These are phyloP conservation scores for Hypoxylon sp. DNA, from an alignment of 2,329 filamentous ascomycete genomes.

Conservation along the genomic window DNA sequence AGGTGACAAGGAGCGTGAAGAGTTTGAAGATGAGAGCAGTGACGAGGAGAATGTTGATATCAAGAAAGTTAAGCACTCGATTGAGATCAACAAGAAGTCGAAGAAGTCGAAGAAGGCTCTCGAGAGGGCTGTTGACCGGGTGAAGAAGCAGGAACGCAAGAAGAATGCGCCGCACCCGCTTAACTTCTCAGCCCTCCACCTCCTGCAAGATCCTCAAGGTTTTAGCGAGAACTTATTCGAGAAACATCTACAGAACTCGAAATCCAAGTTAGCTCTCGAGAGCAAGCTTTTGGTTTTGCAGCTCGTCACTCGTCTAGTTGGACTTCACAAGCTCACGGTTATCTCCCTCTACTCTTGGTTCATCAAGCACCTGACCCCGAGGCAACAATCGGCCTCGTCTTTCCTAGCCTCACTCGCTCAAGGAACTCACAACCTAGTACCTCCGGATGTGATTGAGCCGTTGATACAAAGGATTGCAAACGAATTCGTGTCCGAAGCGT, in stretches of 20 bases:
- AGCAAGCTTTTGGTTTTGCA: slow-evolving; percentile 92
- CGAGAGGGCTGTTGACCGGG: slow-evolving; percentile 82
- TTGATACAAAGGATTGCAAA: slow-evolving; percentile 96
- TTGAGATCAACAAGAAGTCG: slow-evolving; percentile 95
- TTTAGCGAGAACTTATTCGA: slow-evolving; percentile 92
- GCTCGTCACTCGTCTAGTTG: slow-evolving; percentile 89
- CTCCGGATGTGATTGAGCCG: slow-evolving; percentile 91
- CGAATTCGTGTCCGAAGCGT: slow-evolving; percentile 96
- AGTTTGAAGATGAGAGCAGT: slow-evolving; percentile 88
- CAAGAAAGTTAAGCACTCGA: slow-evolving; percentile 83
- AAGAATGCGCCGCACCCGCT: slow-evolving; percentile 88
- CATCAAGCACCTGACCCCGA: slow-evolving; percentile 89
- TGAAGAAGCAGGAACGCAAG: slow-evolving; percentile 87
- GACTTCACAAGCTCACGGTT: slow-evolving; percentile 91
- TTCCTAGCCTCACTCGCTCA: slow-evolving; percentile 94
- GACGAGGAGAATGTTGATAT: slow-evolving; percentile 86
- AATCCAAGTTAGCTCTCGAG: slow-evolving; percentile 86
- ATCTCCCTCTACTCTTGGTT: slow-evolving; percentile 97
- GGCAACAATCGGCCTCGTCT: slow-evolving; percentile 90
- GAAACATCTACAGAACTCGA: slow-evolving; percentile 90
- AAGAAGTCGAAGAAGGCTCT: slow-evolving; percentile 86
- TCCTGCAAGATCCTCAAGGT: slow-evolving; percentile 93
- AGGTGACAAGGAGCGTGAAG: slow-evolving; percentile 94
- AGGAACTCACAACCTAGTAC: slow-evolving; percentile 89
- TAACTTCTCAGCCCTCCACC: slow-evolving; percentile 95